phyloP scores from a whole-genome alignment of 2,329 filamentous ascomycete genomes.

The Botrytis fabae region DNA sequence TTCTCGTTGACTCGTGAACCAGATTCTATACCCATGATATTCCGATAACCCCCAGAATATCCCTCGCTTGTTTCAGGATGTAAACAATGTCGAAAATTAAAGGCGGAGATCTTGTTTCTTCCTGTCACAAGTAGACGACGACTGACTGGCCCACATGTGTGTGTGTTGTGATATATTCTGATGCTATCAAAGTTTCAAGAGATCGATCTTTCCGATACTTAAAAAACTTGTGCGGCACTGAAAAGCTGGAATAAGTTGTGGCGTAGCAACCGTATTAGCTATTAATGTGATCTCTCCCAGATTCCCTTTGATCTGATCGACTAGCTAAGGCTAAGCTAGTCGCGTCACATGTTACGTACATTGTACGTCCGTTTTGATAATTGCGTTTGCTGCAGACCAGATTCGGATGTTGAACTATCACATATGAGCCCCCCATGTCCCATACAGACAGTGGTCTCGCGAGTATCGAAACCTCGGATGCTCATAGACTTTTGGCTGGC shows the following conservation, averaged over 20 bases:
- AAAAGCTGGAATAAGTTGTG: neutral
- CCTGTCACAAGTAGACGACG: neutral
- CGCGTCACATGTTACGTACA: neutral
- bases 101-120: neutral
- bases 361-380: neutral
- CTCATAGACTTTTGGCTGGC: neutral
- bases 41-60: neutral
- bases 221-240: neutral
- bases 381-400: neutral
- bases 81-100: conserved; percentile 13
- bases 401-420: neutral
- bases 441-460: neutral
- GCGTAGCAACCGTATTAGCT: neutral
- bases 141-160: neutral
- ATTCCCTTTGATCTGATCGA: neutral
- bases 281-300: neutral
- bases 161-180: neutral
- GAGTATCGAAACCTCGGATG: neutral
- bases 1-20: conserved; percentile 18
- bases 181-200: conserved; percentile 13
- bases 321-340: neutral
- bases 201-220: neutral
- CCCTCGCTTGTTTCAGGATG: conserved; percentile 16
- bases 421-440: neutral
- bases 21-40: conserved; percentile 8